Evolutionary conservation across 1,139 yeast species (phyloP).

Genomic region (Saccharomyces hybrid): DNA sequence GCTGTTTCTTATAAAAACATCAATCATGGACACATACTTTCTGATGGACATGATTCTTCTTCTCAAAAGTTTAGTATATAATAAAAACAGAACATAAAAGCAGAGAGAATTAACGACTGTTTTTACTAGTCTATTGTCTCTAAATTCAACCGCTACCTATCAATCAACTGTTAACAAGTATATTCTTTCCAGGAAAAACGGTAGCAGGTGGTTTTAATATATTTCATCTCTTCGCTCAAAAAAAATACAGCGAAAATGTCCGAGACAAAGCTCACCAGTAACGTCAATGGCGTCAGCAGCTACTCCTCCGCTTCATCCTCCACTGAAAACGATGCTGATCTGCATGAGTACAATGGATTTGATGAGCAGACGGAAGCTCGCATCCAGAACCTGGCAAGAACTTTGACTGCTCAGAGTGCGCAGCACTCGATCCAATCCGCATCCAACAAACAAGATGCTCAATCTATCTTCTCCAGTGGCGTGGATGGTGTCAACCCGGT

Average conservation of each 20-base stretch:
- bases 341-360: conserved; percentile 15
- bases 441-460: background rate
- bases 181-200: no score
- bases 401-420: conserved; percentile 6
- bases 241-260: background rate
- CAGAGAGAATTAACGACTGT: no score
- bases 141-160: no score
- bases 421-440: background rate
- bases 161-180: no score
- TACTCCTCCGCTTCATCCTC: conserved; percentile 1
- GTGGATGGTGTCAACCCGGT: conserved; percentile 8
- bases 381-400: conserved; percentile 12
- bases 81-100: no score
- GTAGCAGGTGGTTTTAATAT: no score
- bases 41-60: no score
- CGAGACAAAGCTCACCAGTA: background rate
- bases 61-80: no score
- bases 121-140: no score
- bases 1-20: background rate
- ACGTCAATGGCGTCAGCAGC: background rate
- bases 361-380: conserved; percentile 12
- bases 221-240: no score
- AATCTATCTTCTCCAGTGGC: conserved; percentile 2
- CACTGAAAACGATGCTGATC: conserved; percentile 3
- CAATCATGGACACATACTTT: background rate